These are phyloP conservation scores for Microdochium trichocladiopsis DNA, from an alignment of 2,329 filamentous ascomycete genomes.

Conservation along the genomic window DNA sequence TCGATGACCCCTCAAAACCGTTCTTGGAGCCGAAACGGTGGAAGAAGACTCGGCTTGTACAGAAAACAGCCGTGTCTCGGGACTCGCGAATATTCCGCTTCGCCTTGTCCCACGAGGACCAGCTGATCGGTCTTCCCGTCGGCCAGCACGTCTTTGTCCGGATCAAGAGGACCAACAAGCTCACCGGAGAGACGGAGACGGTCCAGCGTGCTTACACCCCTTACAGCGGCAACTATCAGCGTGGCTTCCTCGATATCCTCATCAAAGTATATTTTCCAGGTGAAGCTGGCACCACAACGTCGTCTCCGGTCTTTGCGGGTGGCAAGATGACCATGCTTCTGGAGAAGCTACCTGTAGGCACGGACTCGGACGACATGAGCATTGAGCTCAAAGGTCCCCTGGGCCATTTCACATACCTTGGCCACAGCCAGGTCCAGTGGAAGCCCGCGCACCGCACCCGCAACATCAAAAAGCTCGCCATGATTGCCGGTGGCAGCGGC, in stretches of 20 bases:
- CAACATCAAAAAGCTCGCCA: conserved; percentile 61
- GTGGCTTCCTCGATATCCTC: conserved; percentile 65
- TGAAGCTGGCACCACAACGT: conserved; percentile 26
- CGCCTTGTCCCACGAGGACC: conserved; percentile 62
- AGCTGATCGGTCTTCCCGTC: conserved; percentile 68
- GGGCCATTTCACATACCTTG: conserved; percentile 76
- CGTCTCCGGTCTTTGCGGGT: conserved; percentile 28
- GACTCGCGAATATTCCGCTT: conserved; percentile 82
- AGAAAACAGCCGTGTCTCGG: conserved; percentile 62
- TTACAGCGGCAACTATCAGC: conserved; percentile 54
- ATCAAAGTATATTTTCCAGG: conserved; percentile 75
- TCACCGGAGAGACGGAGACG: conserved; percentile 56
- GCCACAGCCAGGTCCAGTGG: conserved; percentile 50
- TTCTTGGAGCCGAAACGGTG: conserved; percentile 70
- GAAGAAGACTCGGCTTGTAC: conserved; percentile 64
- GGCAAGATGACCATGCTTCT: conserved; percentile 80
- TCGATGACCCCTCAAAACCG: neutral
- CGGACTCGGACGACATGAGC: conserved; percentile 30
- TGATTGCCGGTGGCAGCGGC: conserved; percentile 85
- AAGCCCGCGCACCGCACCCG: conserved; percentile 49
- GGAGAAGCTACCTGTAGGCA: conserved; percentile 62
- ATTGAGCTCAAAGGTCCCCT: conserved; percentile 86
- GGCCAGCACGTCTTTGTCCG: conserved; percentile 87
- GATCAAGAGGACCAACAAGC: conserved; percentile 47
- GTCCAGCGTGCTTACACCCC: conserved; percentile 87